phyloP scores from a whole-genome alignment of 441 rosid species.

The Croton laevigatus region DNA sequence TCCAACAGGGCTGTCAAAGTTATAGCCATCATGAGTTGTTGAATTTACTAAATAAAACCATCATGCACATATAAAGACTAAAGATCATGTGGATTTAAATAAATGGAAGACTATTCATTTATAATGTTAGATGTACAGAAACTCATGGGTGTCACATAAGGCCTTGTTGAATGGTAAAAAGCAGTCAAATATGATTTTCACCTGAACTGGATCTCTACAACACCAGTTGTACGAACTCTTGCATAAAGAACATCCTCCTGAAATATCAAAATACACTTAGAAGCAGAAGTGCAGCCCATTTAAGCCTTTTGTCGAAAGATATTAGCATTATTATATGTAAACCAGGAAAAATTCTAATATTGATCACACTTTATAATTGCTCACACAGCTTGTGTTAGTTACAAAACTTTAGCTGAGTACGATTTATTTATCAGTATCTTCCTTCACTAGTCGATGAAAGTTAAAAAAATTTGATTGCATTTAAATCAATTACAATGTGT shows the following conservation, averaged over 20 bases:
- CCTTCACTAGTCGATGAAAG: neutral
- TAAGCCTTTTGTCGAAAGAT: neutral
- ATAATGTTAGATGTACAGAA: neutral
- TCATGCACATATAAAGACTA: neutral
- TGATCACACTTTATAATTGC: neutral
- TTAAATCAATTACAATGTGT: too few species aligned
- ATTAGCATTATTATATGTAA: neutral
- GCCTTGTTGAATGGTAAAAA: neutral
- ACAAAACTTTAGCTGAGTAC: neutral
- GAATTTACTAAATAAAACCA: constrained; percentile 2
- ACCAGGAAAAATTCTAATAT: neutral
- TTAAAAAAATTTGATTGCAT: too few species aligned
- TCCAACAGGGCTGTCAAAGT: constrained; percentile 80
- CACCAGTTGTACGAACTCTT: constrained; percentile 97
- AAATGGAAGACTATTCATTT: neutral
- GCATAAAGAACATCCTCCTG: constrained; percentile 98
- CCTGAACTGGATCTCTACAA: constrained; percentile 99
- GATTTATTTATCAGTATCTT: neutral
- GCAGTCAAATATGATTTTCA: constrained; percentile 25
- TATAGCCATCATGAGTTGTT: constrained; percentile 14
- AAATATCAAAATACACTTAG: constrained; percentile 26
- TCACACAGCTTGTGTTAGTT: neutral
- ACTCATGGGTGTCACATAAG: neutral
- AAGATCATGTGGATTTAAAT: neutral
- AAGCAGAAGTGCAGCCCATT: constrained; percentile 2